These are phyloP conservation scores for Xylariales sp. DNA, from an alignment of 2,329 filamentous ascomycete genomes.

Conservation along the genomic window DNA sequence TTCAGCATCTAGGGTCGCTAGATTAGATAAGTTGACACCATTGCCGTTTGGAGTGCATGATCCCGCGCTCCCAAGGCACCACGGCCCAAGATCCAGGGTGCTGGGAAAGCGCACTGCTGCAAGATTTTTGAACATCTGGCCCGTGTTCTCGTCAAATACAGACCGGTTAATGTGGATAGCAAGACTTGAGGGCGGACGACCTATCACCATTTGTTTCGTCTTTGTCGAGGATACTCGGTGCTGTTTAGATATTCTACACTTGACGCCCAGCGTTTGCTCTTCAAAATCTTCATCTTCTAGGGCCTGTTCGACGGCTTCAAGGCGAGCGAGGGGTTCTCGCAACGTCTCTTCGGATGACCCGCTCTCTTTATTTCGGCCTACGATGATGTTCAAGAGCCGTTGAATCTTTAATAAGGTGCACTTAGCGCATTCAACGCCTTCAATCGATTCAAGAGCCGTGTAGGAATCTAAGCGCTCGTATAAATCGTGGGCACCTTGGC, in stretches of 20 bases:
- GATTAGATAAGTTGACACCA: slow-evolving; percentile 39
- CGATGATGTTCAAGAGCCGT: slow-evolving; percentile 59
- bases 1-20: slow-evolving; percentile 48
- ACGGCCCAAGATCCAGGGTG: slow-evolving; percentile 80
- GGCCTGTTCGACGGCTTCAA: slow-evolving; percentile 75
- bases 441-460: slow-evolving; percentile 84
- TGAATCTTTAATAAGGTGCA: slow-evolving; percentile 79
- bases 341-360: slow-evolving; percentile 61
- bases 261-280: slow-evolving; percentile 71
- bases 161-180: slow-evolving; percentile 92
- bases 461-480: slow-evolving; percentile 86
- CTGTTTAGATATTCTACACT: slow-evolving; percentile 74
- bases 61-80: slow-evolving; percentile 77
- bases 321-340: slow-evolving; percentile 63
- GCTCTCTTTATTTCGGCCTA: slow-evolving; percentile 54
- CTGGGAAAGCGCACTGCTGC: slow-evolving; percentile 82
- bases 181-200: slow-evolving; percentile 81
- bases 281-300: slow-evolving; percentile 84
- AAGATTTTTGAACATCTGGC: slow-evolving; percentile 83
- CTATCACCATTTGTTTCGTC: slow-evolving; percentile 88
- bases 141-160: slow-evolving; percentile 86
- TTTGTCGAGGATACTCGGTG: slow-evolving; percentile 83
- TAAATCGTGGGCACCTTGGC: slow-evolving; percentile 73
- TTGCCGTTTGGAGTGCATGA: slow-evolving; percentile 26
- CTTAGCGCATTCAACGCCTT: slow-evolving; percentile 90